These are phyloP conservation scores for Aspergillus viridinutans DNA, from an alignment of 2,329 filamentous ascomycete genomes.

Conservation along the genomic window DNA sequence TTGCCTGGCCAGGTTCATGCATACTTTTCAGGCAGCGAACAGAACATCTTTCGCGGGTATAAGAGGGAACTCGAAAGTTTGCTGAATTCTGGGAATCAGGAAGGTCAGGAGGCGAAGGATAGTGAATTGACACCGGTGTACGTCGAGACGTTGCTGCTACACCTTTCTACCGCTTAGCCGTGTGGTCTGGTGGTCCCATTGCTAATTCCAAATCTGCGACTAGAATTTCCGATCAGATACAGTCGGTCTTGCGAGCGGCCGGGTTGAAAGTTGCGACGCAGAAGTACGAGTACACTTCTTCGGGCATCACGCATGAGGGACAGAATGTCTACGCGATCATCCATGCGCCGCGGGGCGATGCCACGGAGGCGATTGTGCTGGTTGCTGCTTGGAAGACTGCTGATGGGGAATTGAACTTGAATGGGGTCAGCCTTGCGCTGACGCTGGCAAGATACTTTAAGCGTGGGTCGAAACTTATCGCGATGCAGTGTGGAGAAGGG, in stretches of 20 bases:
- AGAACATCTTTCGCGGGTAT: conserved; percentile 89
- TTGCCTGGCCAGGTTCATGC: conserved; percentile 95
- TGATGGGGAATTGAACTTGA: conserved; percentile 72
- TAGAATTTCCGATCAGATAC: conserved; percentile 64
- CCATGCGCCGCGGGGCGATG: conserved; percentile 89
- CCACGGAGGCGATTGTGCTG: conserved; percentile 92
- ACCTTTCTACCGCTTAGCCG: background rate
- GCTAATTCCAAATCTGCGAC: conserved; percentile 13
- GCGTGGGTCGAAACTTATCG: conserved; percentile 44
- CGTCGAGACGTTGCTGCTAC: conserved; percentile 8
- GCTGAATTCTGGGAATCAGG: conserved; percentile 18
- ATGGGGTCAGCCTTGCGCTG: conserved; percentile 79
- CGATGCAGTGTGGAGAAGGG: background rate
- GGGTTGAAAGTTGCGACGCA: conserved; percentile 86
- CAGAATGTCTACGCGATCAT: conserved; percentile 93
- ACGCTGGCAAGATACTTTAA: conserved; percentile 94
- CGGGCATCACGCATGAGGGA: conserved; percentile 68
- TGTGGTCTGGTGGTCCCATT: conserved; percentile 1
- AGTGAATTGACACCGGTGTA: conserved; percentile 27
- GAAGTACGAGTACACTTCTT: conserved; percentile 78
- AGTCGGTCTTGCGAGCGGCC: conserved; percentile 68
- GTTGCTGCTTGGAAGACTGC: conserved; percentile 85
- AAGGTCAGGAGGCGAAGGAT: conserved; percentile 6
- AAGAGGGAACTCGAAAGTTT: conserved; percentile 69
- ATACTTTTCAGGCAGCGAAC: conserved; percentile 94